A percentile compares a stretch with the other conserved stretches of the same genome.
Evolutionary conservation across 345 rosid species (phyloP).

Genomic region (Salix brachista): DNA sequence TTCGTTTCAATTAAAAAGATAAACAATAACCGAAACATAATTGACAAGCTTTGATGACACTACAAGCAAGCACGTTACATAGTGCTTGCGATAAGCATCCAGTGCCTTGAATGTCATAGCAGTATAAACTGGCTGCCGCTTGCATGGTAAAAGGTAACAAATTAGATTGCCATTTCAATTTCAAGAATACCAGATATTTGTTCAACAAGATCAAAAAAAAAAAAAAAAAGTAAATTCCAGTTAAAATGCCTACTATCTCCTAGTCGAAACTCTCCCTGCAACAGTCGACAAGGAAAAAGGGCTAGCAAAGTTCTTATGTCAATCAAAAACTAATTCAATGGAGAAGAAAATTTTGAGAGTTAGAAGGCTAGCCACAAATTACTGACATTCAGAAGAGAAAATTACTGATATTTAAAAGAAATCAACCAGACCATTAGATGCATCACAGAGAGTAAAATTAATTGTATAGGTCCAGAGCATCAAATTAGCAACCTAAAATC

Average conservation of each 20-base stretch:
- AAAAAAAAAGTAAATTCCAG: neutral
- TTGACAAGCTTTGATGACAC: no score
- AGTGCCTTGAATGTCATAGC: no score
- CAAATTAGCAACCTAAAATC: neutral
- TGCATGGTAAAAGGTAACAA: no score
- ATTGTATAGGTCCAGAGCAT: neutral
- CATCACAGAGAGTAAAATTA: neutral
- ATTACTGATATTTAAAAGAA: neutral
- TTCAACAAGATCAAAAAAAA: no score
- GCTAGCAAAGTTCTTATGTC: neutral
- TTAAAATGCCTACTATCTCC: neutral
- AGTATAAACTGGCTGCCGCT: no score
- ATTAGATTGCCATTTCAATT: no score
- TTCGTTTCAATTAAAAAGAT: no score
- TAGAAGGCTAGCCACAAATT: neutral
- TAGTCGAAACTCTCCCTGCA: no score
- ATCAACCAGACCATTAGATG: neutral
- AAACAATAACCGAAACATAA: no score
- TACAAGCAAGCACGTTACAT: no score
- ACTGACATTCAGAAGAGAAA: neutral
- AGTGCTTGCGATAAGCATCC: no score
- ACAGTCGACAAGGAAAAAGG: neutral
- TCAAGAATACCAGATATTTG: no score
- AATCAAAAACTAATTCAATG: neutral
- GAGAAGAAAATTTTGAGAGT: neutral